Conservation (phyloP, 768 basidiomycete species). For the Trametes villosa region DNA sequence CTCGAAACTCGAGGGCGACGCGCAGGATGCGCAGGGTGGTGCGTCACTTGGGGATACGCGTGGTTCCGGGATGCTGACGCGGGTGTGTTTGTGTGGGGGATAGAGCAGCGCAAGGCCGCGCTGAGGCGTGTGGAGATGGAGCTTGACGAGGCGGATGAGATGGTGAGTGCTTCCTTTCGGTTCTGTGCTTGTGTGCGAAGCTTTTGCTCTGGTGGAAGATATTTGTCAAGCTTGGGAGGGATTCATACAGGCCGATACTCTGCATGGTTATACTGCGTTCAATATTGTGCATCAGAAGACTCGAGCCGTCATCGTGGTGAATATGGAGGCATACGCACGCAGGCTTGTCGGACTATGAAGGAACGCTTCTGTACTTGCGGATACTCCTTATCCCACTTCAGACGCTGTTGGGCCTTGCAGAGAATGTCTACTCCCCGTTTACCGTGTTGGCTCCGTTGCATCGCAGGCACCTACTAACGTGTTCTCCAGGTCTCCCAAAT, state of each 20-base stretch:
- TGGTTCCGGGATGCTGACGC: neutral
- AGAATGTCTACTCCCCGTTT: constrained; percentile 1
- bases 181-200: neutral
- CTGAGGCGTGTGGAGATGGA: constrained; percentile 91
- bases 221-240: too few species aligned
- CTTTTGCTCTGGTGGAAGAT: too few species aligned
- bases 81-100: neutral
- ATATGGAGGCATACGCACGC: too few species aligned
- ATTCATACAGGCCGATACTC: too few species aligned
- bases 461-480: neutral
- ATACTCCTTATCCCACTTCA: too few species aligned
- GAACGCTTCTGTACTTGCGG: too few species aligned
- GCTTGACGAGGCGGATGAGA: constrained; percentile 97
- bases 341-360: too few species aligned
- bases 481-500: constrained; percentile 87
- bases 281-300: too few species aligned
- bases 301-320: too few species aligned
- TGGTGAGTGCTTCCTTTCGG: constrained; percentile 59
- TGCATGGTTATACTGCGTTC: too few species aligned
- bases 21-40: constrained; percentile 72
- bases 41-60: constrained; percentile 26
- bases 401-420: too few species aligned
- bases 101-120: constrained; percentile 82
- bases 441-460: neutral
- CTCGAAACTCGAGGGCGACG: constrained; percentile 76